Evolutionary conservation across 805 yeast species (phyloP).

Genomic region (Barnettozyma californica): DNA sequence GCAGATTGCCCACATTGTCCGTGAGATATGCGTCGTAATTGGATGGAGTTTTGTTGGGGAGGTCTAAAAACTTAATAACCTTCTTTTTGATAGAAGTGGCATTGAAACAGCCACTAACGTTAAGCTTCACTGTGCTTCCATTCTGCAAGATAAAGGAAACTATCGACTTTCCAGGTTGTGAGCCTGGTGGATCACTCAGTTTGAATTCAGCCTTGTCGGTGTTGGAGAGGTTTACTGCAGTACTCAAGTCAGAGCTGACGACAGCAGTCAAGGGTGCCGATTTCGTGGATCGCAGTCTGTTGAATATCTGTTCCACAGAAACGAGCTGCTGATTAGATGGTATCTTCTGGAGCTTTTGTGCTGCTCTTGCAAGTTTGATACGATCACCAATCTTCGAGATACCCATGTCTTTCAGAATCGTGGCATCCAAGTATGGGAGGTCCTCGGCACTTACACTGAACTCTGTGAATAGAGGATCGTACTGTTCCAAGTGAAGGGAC

Average conservation of each 20-base stretch:
- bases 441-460: constrained; percentile 21
- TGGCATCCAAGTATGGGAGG: constrained; percentile 42
- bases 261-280: neutral
- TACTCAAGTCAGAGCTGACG: constrained; percentile 8
- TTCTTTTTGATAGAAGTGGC: constrained; percentile 73
- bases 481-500: constrained; percentile 1
- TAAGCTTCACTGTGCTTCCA: constrained; percentile 64
- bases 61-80: constrained; percentile 53
- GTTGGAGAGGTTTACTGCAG: constrained; percentile 6
- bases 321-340: constrained; percentile 4
- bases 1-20: constrained; percentile 36
- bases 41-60: constrained; percentile 36
- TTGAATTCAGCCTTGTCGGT: constrained; percentile 16
- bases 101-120: constrained; percentile 73
- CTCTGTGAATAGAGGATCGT: constrained; percentile 6
- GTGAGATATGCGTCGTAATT: constrained; percentile 59
- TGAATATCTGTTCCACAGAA: constrained; percentile 15
- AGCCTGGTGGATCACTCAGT: constrained; percentile 5
- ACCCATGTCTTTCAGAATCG: constrained; percentile 67
- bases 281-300: constrained; percentile 5
- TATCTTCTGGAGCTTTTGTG: constrained; percentile 35
- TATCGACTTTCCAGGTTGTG: constrained; percentile 14
- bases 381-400: constrained; percentile 80
- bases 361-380: constrained; percentile 56
- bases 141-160: constrained; percentile 71